These are phyloP conservation scores for Paramecium primaurelia DNA, from an alignment of 73 alveolate species.

Conservation along the genomic window DNA sequence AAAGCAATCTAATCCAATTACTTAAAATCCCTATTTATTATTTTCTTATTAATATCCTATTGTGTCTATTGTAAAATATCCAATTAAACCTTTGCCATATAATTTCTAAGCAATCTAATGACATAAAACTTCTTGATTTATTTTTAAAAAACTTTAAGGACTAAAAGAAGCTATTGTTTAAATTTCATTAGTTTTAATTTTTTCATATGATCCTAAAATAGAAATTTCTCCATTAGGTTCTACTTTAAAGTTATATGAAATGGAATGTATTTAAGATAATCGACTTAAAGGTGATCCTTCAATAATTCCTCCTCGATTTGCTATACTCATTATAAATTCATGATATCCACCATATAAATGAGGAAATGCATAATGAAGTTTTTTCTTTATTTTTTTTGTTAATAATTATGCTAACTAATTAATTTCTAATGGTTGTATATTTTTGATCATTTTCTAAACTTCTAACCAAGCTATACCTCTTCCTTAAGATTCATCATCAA, in stretches of 20 bases:
- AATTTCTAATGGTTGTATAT: background rate
- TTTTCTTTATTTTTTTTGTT: conserved; percentile 80
- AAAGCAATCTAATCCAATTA: conserved; percentile 64
- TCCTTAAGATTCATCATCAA: conserved; percentile 96
- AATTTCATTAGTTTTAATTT: conserved; percentile 85
- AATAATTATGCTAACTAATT: conserved; percentile 73
- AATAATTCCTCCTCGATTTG: conserved; percentile 95
- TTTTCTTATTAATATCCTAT: conserved; percentile 64
- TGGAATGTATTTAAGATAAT: conserved; percentile 80
- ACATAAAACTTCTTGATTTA: background rate
- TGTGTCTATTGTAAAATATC: conserved; percentile 79
- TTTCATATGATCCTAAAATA: conserved; percentile 92
- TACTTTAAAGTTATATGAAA: conserved; percentile 81
- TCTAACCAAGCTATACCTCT: conserved; percentile 96
- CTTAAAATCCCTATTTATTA: conserved; percentile 41
- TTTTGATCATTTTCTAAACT: conserved; percentile 65
- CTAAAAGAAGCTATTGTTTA: conserved; percentile 89
- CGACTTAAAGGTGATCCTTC: conserved; percentile 95
- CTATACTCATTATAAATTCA: conserved; percentile 85
- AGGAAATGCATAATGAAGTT: conserved; percentile 89
- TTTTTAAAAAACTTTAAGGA: conserved; percentile 68
- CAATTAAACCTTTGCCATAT: conserved; percentile 67
- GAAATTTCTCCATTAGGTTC: conserved; percentile 73
- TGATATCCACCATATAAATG: conserved; percentile 85
- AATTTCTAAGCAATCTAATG: background rate